Evolutionary conservation across 352 stramenopile genomes (phyloP), one percentile per base, ranked within the genome.

Genomic region (Phytophthora sojae): DNA sequence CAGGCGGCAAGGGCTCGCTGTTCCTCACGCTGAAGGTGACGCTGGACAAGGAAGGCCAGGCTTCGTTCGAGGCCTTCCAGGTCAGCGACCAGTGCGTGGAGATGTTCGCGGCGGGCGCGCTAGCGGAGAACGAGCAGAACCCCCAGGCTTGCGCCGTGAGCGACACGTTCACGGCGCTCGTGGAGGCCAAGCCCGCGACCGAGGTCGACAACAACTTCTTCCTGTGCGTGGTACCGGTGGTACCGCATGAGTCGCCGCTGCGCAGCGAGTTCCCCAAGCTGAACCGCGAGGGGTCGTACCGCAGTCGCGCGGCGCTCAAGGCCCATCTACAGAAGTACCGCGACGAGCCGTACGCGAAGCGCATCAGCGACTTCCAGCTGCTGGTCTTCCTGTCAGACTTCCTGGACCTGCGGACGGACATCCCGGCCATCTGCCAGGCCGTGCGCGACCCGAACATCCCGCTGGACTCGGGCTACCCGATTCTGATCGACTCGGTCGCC

Each of bases 151-250:
- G 94, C 70, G 77, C 86, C n/a, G 86, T 99, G 6, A 92, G 93
- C 69, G 92, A 98, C 67, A 99, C 97, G 2, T 99, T 99, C 76
- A 99, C 97, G 17, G 97, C 97, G 35, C 94, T 99, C 62, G 96
- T 99, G 52, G 97, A 99, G 73, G 97, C 95, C 58, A 99, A 99
- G 76, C 73, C 87, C 11, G 81, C 92, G 3, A 84, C 73, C 6
- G 90, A 93, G 63, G 83, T 99, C 14, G 96, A 99, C 85, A 99
- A 98, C 76, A 99, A 98, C 77, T 99, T 99, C 74, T 99, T 99
- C 73, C 74, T 99, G 23, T 98, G 90, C 50, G 91, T 99, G 23
- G 97, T 99, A 49, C 97, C 97, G 2, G 98, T 99, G 70, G 85
- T 95, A 66, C 94, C 96, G 68, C 95, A 99, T 80, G 89, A 97